Evolutionary conservation across 1,139 yeast genomes (phyloP), one percentile per base, ranked within the genome.

Genomic region (Yamadazyma atlantica): DNA sequence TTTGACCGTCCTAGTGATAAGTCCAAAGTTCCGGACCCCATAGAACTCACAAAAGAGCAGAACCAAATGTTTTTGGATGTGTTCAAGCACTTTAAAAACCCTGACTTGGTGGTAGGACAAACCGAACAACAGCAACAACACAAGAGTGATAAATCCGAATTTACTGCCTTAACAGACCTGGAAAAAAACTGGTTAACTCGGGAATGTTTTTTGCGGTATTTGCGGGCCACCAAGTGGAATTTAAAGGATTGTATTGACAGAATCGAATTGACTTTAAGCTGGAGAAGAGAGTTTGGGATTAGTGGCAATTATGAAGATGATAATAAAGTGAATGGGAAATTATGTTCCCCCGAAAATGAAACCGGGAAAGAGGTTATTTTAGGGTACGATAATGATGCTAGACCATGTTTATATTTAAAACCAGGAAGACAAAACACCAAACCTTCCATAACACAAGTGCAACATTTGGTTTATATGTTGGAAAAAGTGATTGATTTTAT

Each of bases 31-130:
- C 92, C 92, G 0, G 54, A 57, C 32, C 76, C 70, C 14, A 57
- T 57, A 5, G 59, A 66, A 34, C 66, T 90, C 34, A 67, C 75
- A 1, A 56, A 58, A 1, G 81, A 75, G 15, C 84, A 92, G 59
- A 57, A 69, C 41, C 59, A 56, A 13, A 83, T 80, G 62, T 90
- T 83, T 53, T 52, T 65, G 13, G 57, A 61, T 17, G 86, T 89
- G 1, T 65, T 82, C 37, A 58, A 64, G 31, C 79, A 85, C 59
- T 84, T 88, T 57, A 67, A 67, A 39, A 59, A 72, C 35, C 66
- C 71, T 1, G 74, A 68, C 5, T 60, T 73, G 34, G 48, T 48
- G 16, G 55, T 74, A 4, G 66, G 74, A 0, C 46, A 53, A 4
- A 61, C 62, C 27, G 82, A 78, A 51, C 66, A 66, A n/a, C 55